Conservation (phyloP, 75 land plant species). For the Cunninghamia lanceolata region DNA sequence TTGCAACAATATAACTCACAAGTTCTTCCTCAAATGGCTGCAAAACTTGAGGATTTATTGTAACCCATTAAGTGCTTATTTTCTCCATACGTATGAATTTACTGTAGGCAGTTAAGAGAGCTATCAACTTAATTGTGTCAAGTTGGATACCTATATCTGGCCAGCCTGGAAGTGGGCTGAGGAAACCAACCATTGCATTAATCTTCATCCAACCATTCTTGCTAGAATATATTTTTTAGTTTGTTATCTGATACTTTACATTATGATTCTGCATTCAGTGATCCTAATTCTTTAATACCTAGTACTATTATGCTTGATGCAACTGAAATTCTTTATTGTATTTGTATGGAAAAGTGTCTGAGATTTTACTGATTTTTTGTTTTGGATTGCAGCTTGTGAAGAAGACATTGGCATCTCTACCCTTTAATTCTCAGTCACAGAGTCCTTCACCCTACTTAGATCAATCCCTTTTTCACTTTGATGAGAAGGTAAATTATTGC, state of each 20-base stretch:
- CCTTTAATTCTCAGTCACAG: constrained; percentile 79
- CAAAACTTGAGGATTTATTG: background rate
- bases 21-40: background rate
- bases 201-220: background rate
- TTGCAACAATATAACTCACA: background rate
- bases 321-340: background rate
- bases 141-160: background rate
- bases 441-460: constrained; percentile 98
- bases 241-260: background rate
- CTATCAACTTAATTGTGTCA: no score
- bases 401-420: constrained; percentile 72
- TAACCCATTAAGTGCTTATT: background rate
- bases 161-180: background rate
- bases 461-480: constrained; percentile 88
- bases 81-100: background rate
- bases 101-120: background rate
- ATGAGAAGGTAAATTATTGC: constrained; percentile 78
- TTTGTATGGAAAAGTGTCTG: constrained; percentile 3
- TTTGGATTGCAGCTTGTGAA: constrained; percentile 65
- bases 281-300: background rate
- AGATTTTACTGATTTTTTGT: background rate
- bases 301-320: background rate
- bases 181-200: background rate
- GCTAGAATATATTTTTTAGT: background rate
- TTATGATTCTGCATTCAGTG: background rate